A percentile compares a stretch with the other conserved stretches of the same genome.
Conservation (phyloP, 441 rosid species). For the Raphanus hybrid region DNA sequence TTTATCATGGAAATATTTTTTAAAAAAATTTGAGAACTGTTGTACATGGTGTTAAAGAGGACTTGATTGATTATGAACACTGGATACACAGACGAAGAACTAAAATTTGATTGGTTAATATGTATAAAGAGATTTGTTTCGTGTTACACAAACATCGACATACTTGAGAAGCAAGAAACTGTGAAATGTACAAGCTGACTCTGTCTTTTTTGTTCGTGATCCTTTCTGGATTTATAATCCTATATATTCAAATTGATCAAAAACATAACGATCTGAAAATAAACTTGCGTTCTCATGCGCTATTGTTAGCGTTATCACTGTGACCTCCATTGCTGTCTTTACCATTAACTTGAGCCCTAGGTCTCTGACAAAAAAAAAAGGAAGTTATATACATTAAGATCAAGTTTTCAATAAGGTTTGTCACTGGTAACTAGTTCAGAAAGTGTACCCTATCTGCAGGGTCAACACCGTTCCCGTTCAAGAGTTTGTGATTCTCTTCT, state of each 20-base stretch:
- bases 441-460: conserved; percentile 81
- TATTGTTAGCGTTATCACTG: conserved; percentile 61
- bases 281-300: conserved; percentile 50
- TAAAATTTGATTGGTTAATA: conserved; percentile 1
- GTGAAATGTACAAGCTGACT: conserved; percentile 40
- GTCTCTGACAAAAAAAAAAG: conserved; percentile 56
- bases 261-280: conserved; percentile 31
- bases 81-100: not conserved
- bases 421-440: not conserved
- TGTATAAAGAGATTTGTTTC: conserved; percentile 7
- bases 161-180: conserved; percentile 37
- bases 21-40: not conserved
- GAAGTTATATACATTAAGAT: not conserved
- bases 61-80: not conserved
- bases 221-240: conserved; percentile 6
- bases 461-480: conserved; percentile 82
- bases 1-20: not conserved
- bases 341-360: conserved; percentile 80
- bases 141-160: conserved; percentile 22
- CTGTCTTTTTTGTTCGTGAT: conserved; percentile 2
- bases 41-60: not conserved
- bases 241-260: conserved; percentile 44
- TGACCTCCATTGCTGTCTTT: conserved; percentile 70
- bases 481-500: conserved; percentile 92
- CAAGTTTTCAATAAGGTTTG: not conserved